phyloP scores from a whole-genome alignment of 106 monocot species.

The Hemerocallis citrina region DNA sequence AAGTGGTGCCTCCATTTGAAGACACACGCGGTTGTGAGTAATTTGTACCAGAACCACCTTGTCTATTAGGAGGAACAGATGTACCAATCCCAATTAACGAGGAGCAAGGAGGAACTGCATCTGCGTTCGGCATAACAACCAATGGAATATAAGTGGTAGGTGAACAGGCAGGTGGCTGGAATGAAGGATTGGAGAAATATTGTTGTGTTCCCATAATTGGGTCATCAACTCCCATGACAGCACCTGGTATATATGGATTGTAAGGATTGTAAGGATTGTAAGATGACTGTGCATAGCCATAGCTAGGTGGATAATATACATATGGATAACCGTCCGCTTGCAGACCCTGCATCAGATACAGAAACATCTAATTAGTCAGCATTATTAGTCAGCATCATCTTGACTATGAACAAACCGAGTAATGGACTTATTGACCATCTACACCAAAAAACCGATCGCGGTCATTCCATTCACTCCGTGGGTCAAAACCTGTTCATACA shows the following conservation, averaged over 20 bases:
- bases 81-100: constrained; percentile 6
- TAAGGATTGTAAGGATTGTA: constrained; percentile 50
- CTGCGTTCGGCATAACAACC: not conserved
- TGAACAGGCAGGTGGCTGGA: not conserved
- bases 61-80: constrained; percentile 11
- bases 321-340: constrained; percentile 48
- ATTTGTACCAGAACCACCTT: constrained; percentile 17
- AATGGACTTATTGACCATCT: constrained; percentile 61
- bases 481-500: constrained; percentile 38
- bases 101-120: constrained; percentile 18
- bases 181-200: constrained; percentile 25
- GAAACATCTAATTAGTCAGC: not conserved
- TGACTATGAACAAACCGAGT: constrained; percentile 16
- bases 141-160: constrained; percentile 1
- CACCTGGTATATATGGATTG: constrained; percentile 58
- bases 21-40: constrained; percentile 17
- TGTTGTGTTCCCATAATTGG: constrained; percentile 38
- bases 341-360: constrained; percentile 31
- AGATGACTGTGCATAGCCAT: constrained; percentile 54
- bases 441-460: constrained; percentile 11
- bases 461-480: constrained; percentile 53
- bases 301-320: constrained; percentile 64
- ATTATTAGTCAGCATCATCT: not conserved
- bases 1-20: constrained; percentile 14
- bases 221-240: constrained; percentile 31